A percentile compares a stretch with the other conserved stretches of the same genome.
Evolutionary conservation across 2,329 filamentous ascomycete species (phyloP).

Genomic region (Spiromastix sp.): DNA sequence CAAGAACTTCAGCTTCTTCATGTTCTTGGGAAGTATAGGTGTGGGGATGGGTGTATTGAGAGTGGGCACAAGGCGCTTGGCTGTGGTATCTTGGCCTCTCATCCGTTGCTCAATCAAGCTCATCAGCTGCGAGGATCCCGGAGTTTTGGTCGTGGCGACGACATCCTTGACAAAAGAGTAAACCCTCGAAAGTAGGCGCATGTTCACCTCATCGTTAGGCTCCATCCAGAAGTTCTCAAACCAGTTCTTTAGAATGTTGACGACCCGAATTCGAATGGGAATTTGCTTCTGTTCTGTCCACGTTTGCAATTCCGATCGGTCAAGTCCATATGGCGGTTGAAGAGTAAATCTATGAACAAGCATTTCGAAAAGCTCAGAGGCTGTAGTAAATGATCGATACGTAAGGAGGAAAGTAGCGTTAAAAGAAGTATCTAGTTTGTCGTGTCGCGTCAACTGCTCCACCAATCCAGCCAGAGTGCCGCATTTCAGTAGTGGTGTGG

Average conservation of each 20-base stretch:
- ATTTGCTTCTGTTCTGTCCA: slow-evolving; percentile 96
- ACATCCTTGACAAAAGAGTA: slow-evolving; percentile 86
- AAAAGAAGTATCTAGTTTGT: slow-evolving; percentile 88
- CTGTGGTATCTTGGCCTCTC: slow-evolving; percentile 75
- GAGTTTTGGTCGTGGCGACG: slow-evolving; percentile 86
- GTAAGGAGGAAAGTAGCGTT: slow-evolving; percentile 97
- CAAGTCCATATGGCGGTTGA: slow-evolving; percentile 77
- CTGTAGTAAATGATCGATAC: slow-evolving; percentile 88
- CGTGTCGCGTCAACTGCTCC: slow-evolving; percentile 89
- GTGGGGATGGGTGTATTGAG: slow-evolving; percentile 70
- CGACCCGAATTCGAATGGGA: slow-evolving; percentile 86
- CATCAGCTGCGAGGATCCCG: slow-evolving; percentile 75
- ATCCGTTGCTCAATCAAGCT: slow-evolving; percentile 80
- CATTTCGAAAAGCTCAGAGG: slow-evolving; percentile 83
- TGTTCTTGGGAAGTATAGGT: slow-evolving; percentile 94
- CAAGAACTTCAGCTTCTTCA: slow-evolving; percentile 98
- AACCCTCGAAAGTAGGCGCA: slow-evolving; percentile 76
- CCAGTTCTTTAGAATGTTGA: slow-evolving; percentile 97
- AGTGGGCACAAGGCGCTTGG: slow-evolving; percentile 78
- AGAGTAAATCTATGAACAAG: slow-evolving; percentile 86
- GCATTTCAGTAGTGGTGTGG: slow-evolving; percentile 68
- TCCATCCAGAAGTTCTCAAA: slow-evolving; percentile 99
- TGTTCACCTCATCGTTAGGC: slow-evolving; percentile 72
- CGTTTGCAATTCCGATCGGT: slow-evolving; percentile 62
- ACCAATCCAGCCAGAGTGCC: slow-evolving; percentile 82